phyloP scores from a whole-genome alignment of 768 basidiomycete species.

The Boletus subcaerulescens region DNA sequence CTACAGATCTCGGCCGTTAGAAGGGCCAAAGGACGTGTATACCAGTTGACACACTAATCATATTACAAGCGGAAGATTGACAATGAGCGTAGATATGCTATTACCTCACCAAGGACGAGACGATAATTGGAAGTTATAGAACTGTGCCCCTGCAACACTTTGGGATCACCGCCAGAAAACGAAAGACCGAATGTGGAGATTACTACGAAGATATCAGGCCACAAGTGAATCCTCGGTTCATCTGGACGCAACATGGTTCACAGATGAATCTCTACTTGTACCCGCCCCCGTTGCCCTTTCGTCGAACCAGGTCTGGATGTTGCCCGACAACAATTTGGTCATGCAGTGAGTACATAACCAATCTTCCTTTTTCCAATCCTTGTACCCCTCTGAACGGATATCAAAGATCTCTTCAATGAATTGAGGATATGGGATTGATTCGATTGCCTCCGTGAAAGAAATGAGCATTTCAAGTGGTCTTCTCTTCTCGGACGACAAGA shows the following conservation, averaged over 20 bases:
- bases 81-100: background rate
- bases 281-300: background rate
- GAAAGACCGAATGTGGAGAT: no score
- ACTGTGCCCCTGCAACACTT: no score
- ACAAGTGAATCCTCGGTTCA: background rate
- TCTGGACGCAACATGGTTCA: background rate
- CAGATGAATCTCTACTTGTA: background rate
- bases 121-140: background rate
- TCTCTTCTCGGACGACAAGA: slow-evolving; percentile 2
- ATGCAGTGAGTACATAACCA: slow-evolving; percentile 34
- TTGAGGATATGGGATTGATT: slow-evolving; percentile 8
- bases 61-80: slow-evolving; percentile 1
- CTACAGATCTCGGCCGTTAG: slow-evolving; percentile 2
- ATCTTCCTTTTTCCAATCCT: slow-evolving; percentile 29
- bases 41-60: slow-evolving; percentile 20
- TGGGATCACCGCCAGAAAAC: background rate
- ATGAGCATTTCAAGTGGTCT: slow-evolving; percentile 5
- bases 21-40: slow-evolving; percentile 16
- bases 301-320: slow-evolving; percentile 13
- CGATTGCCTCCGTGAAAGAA: slow-evolving; percentile 1
- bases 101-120: background rate
- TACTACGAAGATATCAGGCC: background rate
- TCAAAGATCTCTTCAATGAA: slow-evolving; percentile 17
- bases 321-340: slow-evolving; percentile 15
- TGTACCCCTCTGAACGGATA: slow-evolving; percentile 17